Base-by-base conservation (phyloP, 1,284 basidiomycete species). In the Coniophora puteana region DNA sequence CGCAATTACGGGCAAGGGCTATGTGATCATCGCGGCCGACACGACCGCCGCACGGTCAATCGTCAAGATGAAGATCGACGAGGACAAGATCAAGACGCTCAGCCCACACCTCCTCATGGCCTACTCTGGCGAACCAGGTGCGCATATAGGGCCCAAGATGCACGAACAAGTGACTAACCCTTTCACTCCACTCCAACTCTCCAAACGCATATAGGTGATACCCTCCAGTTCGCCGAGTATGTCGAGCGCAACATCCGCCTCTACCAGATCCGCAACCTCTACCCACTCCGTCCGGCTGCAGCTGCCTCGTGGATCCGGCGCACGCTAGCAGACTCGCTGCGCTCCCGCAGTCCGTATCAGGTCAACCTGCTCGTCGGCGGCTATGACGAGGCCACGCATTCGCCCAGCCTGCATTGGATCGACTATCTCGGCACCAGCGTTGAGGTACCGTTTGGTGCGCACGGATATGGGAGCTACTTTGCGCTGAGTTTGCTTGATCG, bases 21-120 rank as follows among this genome's bases (percentile, higher is more conserved):
- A 90, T 67, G 86, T 91, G 42, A 76, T 97, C 46, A 69, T 97
- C 52, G 93, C 93, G 4, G 86, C 93, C 20, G 95, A 99, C 67
- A 93, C 85, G 18, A 92, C 84, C 23, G 83, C 93, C 6, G 85
- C 83, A 5, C 79, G 89, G 45, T 95, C 91, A 17, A 93, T 99
- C 64, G 84, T 98, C 58, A 95, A 94, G 69, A 96, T 98, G 92
- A 97, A 99, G 73, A 67, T 78, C 23, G 92, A 97, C 67, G 89
- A 93, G 69, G 95, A 99, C 76, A 98, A 99, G 74, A 93, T 95
- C 71, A 94, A 93, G 68, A 76, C 79, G 24, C 76, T 99, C 26
- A 86, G 89, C 50, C 84, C 93, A 28, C 91, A 97, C 63, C 74
- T 99, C 14, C 80, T 96, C 57, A 96, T 99, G 92, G 84, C 93